These are phyloP conservation scores for Kodamaea arcana DNA, from an alignment of 1,139 yeast species.

Conservation along the genomic window DNA sequence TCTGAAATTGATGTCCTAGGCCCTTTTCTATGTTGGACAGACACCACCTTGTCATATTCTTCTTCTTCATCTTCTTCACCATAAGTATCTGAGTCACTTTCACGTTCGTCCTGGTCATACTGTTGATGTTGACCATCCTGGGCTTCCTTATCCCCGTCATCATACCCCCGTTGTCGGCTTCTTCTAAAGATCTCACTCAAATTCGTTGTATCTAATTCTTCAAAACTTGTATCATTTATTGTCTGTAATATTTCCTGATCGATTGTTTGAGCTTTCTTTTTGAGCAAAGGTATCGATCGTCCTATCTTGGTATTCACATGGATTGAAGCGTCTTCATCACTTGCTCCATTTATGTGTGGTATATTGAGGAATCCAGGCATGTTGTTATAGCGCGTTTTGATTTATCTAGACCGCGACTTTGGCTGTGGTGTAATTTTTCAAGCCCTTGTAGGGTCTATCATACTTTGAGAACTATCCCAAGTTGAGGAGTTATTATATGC, in stretches of 20 bases:
- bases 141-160: neutral
- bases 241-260: conserved; percentile 12
- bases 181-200: conserved; percentile 10
- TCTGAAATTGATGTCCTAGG: neutral
- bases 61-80: conserved; percentile 10
- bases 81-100: conserved; percentile 10
- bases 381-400: too few relatives aligned
- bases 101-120: neutral
- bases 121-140: too few relatives aligned
- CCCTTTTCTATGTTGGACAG: neutral
- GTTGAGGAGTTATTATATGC: too few relatives aligned
- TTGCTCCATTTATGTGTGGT: conserved; percentile 37
- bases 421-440: too few relatives aligned
- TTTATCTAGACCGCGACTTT: too few relatives aligned
- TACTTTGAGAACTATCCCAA: too few relatives aligned
- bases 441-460: too few relatives aligned
- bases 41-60: conserved; percentile 3
- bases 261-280: conserved; percentile 5
- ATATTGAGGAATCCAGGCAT: conserved; percentile 35
- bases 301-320: conserved; percentile 38
- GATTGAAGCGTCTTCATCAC: conserved; percentile 44
- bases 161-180: neutral
- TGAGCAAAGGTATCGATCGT: conserved; percentile 33
- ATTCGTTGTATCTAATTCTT: conserved; percentile 7
- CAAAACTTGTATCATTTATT: conserved; percentile 6